Conservation (phyloP, 2,329 filamentous ascomycete species). For the Microthyrium microscopicum region DNA sequence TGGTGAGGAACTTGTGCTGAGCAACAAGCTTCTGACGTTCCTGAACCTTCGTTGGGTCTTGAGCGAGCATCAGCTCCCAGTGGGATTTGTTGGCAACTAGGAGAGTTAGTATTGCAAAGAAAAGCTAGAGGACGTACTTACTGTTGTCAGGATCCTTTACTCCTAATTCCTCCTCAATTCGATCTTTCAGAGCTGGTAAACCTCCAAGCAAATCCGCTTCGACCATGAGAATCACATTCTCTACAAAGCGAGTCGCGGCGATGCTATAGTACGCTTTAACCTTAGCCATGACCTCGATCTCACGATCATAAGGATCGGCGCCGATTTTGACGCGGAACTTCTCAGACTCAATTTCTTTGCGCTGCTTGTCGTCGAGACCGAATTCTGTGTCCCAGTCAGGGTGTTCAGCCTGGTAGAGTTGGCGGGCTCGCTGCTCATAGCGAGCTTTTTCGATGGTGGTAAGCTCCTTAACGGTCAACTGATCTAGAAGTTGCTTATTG, state of each 20-base stretch:
- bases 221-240: slow-evolving; percentile 28
- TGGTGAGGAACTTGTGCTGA: too few species aligned
- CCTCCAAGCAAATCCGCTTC: slow-evolving; percentile 20
- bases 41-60: too few species aligned
- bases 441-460: slow-evolving; percentile 15
- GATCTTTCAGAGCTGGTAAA: too few species aligned
- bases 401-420: slow-evolving; percentile 14
- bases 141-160: too few species aligned
- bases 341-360: slow-evolving; percentile 1
- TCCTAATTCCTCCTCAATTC: too few species aligned
- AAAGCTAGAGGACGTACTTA: too few species aligned
- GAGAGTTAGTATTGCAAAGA: too few species aligned
- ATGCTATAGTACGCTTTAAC: slow-evolving; percentile 54
- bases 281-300: slow-evolving; percentile 45
- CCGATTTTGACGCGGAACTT: slow-evolving; percentile 14
- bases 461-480: slow-evolving; percentile 11
- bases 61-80: too few species aligned
- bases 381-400: slow-evolving; percentile 9
- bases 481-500: slow-evolving; percentile 12
- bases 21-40: too few species aligned
- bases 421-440: slow-evolving; percentile 12
- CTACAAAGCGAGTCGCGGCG: slow-evolving; percentile 47
- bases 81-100: too few species aligned
- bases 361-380: neutral
- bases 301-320: slow-evolving; percentile 39